A percentile compares a stretch with the other conserved stretches of the same genome.
phyloP scores from a whole-genome alignment of 2,329 filamentous ascomycete species.

The Colletotrichum zoysiae region DNA sequence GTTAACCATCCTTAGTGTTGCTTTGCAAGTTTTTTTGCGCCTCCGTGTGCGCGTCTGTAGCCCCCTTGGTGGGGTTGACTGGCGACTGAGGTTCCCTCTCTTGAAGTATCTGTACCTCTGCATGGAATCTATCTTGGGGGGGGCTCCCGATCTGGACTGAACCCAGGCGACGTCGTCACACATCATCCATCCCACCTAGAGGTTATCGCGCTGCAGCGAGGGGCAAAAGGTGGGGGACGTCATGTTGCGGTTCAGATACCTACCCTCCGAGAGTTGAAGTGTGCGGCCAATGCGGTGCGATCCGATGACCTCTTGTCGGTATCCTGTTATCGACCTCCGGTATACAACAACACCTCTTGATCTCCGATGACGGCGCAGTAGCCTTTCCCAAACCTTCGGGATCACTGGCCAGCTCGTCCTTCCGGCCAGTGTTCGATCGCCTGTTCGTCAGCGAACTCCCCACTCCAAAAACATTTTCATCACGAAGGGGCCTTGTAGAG shows the following conservation, averaged over 20 bases:
- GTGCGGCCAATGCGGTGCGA: slow-evolving; percentile 34
- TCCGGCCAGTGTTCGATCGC: slow-evolving; percentile 36
- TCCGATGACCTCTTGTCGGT: slow-evolving; percentile 33
- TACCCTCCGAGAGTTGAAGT: slow-evolving; percentile 17
- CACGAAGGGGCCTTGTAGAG: slow-evolving; percentile 33
- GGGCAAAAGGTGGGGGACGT: slow-evolving; percentile 36
- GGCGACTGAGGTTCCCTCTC: slow-evolving; percentile 17
- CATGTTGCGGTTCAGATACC: slow-evolving; percentile 21
- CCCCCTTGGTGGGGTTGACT: slow-evolving; percentile 28
- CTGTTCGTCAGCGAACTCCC: slow-evolving; percentile 38
- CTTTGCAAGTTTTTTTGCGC: slow-evolving; percentile 30
- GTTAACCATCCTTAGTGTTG: slow-evolving; percentile 13
- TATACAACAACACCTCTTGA: slow-evolving; percentile 38
- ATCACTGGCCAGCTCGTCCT: slow-evolving; percentile 31
- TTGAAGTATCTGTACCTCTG: slow-evolving; percentile 35
- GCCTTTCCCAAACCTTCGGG: slow-evolving; percentile 38
- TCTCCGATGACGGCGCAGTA: slow-evolving; percentile 29
- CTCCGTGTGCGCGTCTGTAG: slow-evolving; percentile 32
- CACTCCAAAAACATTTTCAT: slow-evolving; percentile 29
- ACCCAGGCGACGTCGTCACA: slow-evolving; percentile 29
- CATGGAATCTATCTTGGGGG: slow-evolving; percentile 6
- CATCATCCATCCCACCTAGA: slow-evolving; percentile 24
- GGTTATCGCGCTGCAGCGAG: slow-evolving; percentile 34
- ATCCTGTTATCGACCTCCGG: slow-evolving; percentile 36
- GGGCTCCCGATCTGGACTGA: slow-evolving; percentile 13